Evolutionary conservation across 2,329 filamentous ascomycete genomes (phyloP), one percentile per base, ranked within the genome.

Genomic region (Aspergillus sp.): DNA sequence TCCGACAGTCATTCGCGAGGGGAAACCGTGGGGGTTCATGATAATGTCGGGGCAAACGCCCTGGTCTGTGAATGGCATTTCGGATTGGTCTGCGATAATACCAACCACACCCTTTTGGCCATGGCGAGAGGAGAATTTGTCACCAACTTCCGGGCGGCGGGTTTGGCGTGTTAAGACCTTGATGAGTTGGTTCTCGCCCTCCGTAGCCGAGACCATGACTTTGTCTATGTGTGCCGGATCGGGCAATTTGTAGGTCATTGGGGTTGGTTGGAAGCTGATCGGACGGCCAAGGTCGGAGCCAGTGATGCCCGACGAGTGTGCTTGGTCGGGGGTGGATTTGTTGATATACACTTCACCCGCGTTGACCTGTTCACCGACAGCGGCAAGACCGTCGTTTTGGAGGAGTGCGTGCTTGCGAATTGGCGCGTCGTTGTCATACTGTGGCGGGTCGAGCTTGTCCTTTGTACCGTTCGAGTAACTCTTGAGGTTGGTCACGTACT

Each of bases 1-100:
- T 30, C 93, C 93, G 52, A 98, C 93, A 45, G 93, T 98, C 93
- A 98, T 98, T 68, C 93, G 93, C 30, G 91, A 97, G 1, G 93
- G 93, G 77, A 98, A 98, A 82, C 93, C 93, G 72, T 98, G 93
- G 0, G 94, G 93, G 74, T 98, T 98, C 93, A 98, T 98, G 80
- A 98, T 98, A 56, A 98, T 96, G 68, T 98, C 93, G 0, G 93
- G 93, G n/a, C 83, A 85, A 55, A 98, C 81, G 2, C 93, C 94
- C 44, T 78, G 75, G 68, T 98, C 93, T 33, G 86, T 86, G 72
- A 98, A 98, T 0, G 93, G 93, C 82, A 98, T 86, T 64, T 98
- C 93, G 63, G 93, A 89, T 70, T 97, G 91, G 52, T 95, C 87
- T 12, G 91, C 89, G 48, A 98, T 96, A 57, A 97, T 91, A 47